Conservation (phyloP, 2,329 filamentous ascomycete species). For the Kalaharituber pfeilii region DNA sequence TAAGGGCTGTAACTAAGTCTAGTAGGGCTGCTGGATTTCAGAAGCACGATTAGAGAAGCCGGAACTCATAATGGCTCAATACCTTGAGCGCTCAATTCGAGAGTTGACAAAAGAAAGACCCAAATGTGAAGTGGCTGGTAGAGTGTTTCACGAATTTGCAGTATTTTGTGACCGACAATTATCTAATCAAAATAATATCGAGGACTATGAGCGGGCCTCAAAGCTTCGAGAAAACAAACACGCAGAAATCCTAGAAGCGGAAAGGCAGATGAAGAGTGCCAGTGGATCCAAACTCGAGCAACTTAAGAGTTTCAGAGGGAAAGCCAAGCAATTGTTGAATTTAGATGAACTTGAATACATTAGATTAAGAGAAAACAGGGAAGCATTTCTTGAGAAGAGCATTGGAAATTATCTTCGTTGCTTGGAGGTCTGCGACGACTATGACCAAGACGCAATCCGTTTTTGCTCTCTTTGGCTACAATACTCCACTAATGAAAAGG, state of each 20-base stretch:
- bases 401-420: slow-evolving; percentile 85
- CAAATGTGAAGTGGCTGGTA: slow-evolving; percentile 56
- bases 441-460: slow-evolving; percentile 75
- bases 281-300: slow-evolving; percentile 27
- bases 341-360: slow-evolving; percentile 77
- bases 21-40: slow-evolving; percentile 63
- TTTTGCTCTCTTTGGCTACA: slow-evolving; percentile 93
- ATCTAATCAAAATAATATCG: slow-evolving; percentile 64
- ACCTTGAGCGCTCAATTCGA: slow-evolving; percentile 66
- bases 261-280: slow-evolving; percentile 36
- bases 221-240: slow-evolving; percentile 64
- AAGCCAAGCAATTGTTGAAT: slow-evolving; percentile 75
- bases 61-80: slow-evolving; percentile 71
- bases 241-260: slow-evolving; percentile 60
- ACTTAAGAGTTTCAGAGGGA: slow-evolving; percentile 45
- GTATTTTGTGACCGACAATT: slow-evolving; percentile 89
- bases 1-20: neutral
- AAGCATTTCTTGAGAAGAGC: slow-evolving; percentile 71
- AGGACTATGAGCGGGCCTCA: slow-evolving; percentile 67
- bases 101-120: slow-evolving; percentile 50
- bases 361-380: slow-evolving; percentile 56
- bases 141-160: slow-evolving; percentile 89
- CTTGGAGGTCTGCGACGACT: slow-evolving; percentile 66
- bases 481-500: slow-evolving; percentile 54
- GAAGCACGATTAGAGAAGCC: slow-evolving; percentile 82